Evolutionary conservation across 2,329 filamentous ascomycete species (phyloP).

Genomic region (Pseudogymnoascus sp.): DNA sequence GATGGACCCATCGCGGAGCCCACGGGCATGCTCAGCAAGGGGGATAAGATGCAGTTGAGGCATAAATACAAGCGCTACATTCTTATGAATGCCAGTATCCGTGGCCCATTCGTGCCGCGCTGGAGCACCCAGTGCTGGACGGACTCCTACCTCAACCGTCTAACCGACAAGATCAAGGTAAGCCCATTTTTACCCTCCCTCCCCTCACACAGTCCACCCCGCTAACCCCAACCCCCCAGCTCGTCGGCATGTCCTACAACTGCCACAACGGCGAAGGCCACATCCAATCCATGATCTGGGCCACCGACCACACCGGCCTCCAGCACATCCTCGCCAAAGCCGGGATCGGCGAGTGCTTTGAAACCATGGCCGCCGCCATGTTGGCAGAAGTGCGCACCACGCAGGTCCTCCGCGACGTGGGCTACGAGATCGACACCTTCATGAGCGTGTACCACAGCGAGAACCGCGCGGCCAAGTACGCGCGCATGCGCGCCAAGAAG

Average conservation of each 20-base stretch:
- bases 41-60: neutral
- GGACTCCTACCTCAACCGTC: constrained; percentile 4
- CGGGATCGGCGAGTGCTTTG: constrained; percentile 3
- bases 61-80: constrained; percentile 8
- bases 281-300: constrained; percentile 9
- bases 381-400: constrained; percentile 3
- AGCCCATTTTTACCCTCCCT: neutral
- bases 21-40: neutral
- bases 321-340: neutral
- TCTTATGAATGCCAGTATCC: constrained; percentile 9
- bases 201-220: neutral
- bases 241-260: constrained; percentile 8
- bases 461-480: neutral
- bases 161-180: constrained; percentile 8
- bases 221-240: neutral
- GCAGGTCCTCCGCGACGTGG: neutral
- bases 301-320: neutral
- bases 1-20: neutral
- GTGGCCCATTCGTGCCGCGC: constrained; percentile 8
- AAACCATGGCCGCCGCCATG: neutral
- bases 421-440: constrained; percentile 10
- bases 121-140: constrained; percentile 5
- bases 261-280: constrained; percentile 3
- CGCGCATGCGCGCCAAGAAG: neutral
- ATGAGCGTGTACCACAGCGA: constrained; percentile 8